Percentiles rank a stretch among this genome's conserved stretches.
Evolutionary conservation across 805 yeast genomes (phyloP).

Genomic region (Cyberlindnera veronae): DNA sequence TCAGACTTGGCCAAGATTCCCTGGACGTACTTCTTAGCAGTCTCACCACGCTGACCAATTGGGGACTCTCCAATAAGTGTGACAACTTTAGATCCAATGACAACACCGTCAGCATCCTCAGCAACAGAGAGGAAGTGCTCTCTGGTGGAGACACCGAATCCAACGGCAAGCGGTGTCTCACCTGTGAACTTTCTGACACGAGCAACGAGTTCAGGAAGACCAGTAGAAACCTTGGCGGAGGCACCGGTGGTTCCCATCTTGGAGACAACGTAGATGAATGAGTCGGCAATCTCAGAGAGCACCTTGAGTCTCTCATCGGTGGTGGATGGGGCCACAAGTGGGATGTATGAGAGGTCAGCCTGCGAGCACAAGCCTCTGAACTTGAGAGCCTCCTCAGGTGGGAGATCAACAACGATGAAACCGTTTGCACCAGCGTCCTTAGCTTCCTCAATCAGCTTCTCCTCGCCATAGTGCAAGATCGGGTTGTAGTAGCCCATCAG

Average conservation of each 20-base stretch:
- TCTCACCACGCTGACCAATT: slow-evolving; percentile 53
- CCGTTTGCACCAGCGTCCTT: slow-evolving; percentile 92
- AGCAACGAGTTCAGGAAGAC: slow-evolving; percentile 62
- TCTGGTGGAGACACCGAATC: slow-evolving; percentile 94
- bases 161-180: slow-evolving; percentile 86
- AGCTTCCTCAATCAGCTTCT: slow-evolving; percentile 72
- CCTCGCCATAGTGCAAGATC: slow-evolving; percentile 84
- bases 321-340: slow-evolving; percentile 95
- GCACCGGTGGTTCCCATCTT: slow-evolving; percentile 99
- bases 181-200: slow-evolving; percentile 76
- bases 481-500: slow-evolving; percentile 99
- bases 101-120: slow-evolving; percentile 86
- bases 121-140: slow-evolving; percentile 86
- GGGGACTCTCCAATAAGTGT: slow-evolving; percentile 63
- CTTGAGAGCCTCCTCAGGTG: slow-evolving; percentile 95
- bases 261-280: slow-evolving; percentile 93
- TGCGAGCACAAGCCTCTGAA: slow-evolving; percentile 71
- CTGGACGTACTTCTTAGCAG: slow-evolving; percentile 65
- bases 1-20: slow-evolving; percentile 56
- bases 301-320: slow-evolving; percentile 81
- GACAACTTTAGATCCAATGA: slow-evolving; percentile 86
- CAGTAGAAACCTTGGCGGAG: slow-evolving; percentile 54
- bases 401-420: slow-evolving; percentile 89
- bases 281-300: slow-evolving; percentile 84
- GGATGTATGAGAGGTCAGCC: slow-evolving; percentile 78